Evolutionary conservation across 306 rosid species (phyloP).

Genomic region (Crataegus laevigata): DNA sequence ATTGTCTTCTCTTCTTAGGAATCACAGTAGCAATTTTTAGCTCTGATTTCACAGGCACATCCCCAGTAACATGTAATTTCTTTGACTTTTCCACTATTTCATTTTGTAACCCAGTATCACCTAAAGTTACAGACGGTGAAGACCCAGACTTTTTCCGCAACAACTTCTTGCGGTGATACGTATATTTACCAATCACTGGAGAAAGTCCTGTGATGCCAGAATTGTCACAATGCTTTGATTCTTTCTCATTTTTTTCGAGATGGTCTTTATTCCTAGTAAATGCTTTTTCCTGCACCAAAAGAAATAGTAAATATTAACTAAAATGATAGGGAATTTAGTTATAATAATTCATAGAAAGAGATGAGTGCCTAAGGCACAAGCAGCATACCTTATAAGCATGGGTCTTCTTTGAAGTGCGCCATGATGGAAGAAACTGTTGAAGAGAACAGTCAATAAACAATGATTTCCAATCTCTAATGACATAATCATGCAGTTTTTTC

Average conservation of each 20-base stretch:
- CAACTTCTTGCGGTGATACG: conserved; percentile 50
- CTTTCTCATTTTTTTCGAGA: conserved; percentile 19
- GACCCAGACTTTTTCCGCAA: conserved; percentile 34
- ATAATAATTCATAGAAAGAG: conserved; percentile 11
- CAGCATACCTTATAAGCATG: conserved; percentile 38
- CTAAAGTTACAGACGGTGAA: conserved; percentile 20
- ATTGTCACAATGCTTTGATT: conserved; percentile 25
- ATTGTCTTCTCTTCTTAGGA: conserved; percentile 26
- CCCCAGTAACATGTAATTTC: conserved; percentile 38
- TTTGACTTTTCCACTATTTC: conserved; percentile 36
- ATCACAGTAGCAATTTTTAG: conserved; percentile 25
- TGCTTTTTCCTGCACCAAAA: conserved; percentile 37
- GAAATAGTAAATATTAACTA: conserved; percentile 1
- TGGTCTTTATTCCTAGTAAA: conserved; percentile 14
- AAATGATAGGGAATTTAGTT: neutral
- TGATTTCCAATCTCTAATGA: conserved; percentile 56
- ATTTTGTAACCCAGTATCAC: conserved; percentile 23
- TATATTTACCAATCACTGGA: conserved; percentile 34
- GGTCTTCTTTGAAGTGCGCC: conserved; percentile 39
- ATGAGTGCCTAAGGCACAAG: neutral
- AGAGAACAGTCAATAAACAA: conserved; percentile 30
- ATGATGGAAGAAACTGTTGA: conserved; percentile 33
- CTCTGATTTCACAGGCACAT: conserved; percentile 23
- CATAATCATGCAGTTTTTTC: conserved; percentile 68
- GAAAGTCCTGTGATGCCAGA: conserved; percentile 30